These are phyloP conservation scores for Colletotrichum tropicicola DNA, from an alignment of 2,329 filamentous ascomycete species.

Conservation along the genomic window DNA sequence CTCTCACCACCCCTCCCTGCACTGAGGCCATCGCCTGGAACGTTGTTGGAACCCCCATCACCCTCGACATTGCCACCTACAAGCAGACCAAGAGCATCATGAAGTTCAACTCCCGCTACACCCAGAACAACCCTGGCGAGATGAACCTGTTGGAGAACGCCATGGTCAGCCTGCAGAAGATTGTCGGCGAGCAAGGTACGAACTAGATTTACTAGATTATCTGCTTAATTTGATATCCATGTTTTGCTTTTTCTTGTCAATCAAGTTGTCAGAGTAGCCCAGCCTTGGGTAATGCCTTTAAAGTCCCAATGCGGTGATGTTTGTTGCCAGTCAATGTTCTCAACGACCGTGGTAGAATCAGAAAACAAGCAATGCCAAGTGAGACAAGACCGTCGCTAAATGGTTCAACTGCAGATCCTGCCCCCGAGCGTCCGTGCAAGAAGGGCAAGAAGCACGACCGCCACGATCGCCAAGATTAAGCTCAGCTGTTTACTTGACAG, in stretches of 20 bases:
- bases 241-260: background rate
- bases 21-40: slow-evolving; percentile 64
- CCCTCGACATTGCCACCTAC: slow-evolving; percentile 58
- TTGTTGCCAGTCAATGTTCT: background rate
- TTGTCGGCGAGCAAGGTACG: slow-evolving; percentile 1
- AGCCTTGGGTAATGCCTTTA: background rate
- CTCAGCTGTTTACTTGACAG: too few species aligned
- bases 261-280: too few species aligned
- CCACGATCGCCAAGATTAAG: slow-evolving; percentile 3
- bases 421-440: slow-evolving; percentile 8
- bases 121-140: slow-evolving; percentile 57
- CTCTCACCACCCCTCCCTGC: slow-evolving; percentile 73
- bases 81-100: slow-evolving; percentile 60
- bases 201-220: slow-evolving; percentile 14
- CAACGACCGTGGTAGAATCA: too few species aligned
- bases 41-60: slow-evolving; percentile 56
- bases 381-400: slow-evolving; percentile 15
- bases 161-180: slow-evolving; percentile 19
- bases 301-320: background rate
- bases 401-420: background rate
- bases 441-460: slow-evolving; percentile 3
- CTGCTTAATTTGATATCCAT: background rate
- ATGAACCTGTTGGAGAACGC: slow-evolving; percentile 50
- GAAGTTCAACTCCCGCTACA: slow-evolving; percentile 64
- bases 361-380: background rate